phyloP scores from a whole-genome alignment of 163 green algal genomes.

The Chlamydomonas reinhardtii region DNA sequence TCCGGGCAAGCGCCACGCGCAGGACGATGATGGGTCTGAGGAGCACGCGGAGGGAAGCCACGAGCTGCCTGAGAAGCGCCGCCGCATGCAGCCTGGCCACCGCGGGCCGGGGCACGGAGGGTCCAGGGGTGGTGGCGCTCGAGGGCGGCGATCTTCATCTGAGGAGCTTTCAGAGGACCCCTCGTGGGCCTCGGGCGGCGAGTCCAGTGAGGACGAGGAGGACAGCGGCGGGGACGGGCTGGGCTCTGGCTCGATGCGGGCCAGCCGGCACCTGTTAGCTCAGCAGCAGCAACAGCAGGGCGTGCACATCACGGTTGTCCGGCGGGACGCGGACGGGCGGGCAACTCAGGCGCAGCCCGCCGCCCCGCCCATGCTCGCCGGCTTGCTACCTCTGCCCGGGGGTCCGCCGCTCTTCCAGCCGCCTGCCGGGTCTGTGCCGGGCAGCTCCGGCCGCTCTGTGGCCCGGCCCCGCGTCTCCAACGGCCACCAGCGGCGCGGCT shows the following conservation, averaged over 20 bases:
- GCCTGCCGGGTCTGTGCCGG: too few species aligned
- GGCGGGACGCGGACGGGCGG: conserved; percentile 7
- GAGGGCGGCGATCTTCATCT: neutral
- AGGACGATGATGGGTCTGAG: neutral
- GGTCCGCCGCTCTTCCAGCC: too few species aligned
- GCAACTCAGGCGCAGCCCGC: conserved; percentile 7
- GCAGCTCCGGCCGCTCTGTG: too few species aligned
- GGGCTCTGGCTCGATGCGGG: neutral
- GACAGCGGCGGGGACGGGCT: neutral
- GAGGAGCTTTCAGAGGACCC: conserved; percentile 9
- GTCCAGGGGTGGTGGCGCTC: neutral
- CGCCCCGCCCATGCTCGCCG: too few species aligned
- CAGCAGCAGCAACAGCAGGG: neutral
- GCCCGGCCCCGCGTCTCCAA: too few species aligned
- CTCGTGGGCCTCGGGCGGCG: conserved; percentile 23
- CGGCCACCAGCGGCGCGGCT: too few species aligned
- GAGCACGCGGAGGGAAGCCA: neutral
- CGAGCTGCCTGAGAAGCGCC: conserved; percentile 6
- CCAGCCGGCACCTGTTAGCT: neutral
- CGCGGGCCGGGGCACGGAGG: neutral
- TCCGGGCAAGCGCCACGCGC: neutral
- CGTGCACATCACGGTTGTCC: conserved; percentile 30
- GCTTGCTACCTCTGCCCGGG: too few species aligned
- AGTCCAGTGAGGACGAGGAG: conserved; percentile 19
- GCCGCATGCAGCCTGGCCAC: neutral